Evolutionary conservation across 2,329 filamentous ascomycete genomes (phyloP), one percentile per base, ranked within the genome.

Genomic region (Pyricularia pennisetigena): DNA sequence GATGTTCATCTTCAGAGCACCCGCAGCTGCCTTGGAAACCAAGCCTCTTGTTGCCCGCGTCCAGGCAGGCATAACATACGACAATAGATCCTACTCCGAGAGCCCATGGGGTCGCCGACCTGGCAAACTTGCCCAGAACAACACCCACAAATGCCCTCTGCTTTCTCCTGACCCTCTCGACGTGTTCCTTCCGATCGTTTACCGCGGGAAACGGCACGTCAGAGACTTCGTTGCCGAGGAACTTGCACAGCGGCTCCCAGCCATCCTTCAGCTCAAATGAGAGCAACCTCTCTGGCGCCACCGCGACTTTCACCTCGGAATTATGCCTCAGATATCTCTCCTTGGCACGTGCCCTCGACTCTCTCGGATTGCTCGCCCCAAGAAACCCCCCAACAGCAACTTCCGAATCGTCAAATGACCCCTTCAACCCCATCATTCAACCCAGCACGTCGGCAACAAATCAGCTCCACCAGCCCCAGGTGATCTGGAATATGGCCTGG

Each of bases 171-270:
- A 49, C 41, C 59, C 59, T 26, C 23, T 63, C 59, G 6, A 26
- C 28, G 28, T 63, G 59, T 7, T 26, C 59, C 59, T 26, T 29
- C 6, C 59, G 59, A 8, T 71, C 75, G 66, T 79, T 79, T 1
- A 74, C 73, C 63, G 75, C 74, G 1, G 78, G 78, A 68, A 80
- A 80, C n/a, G 71, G 69, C 32, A 70, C 67, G 0, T 74, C 69
- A 1, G 79, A 79, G 0, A 79, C 72, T 0, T 74, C 73, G 68
- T 78, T 77, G 16, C 74, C 75, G 1, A 81, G 69, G 64, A 81
- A 82, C 61, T 73, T 68, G 72, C 79, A 81, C 2, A 82, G 76
- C 10, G 79, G 79, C 65, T 72, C 76, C 79, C 79, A 81, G 16
- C 79, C 79, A 24, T 82, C 76, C 41, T 76, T 72, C 0, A 78